These are phyloP conservation scores for Phlebiopsis flavidoalba DNA, from an alignment of 768 basidiomycete species.

Conservation along the genomic window DNA sequence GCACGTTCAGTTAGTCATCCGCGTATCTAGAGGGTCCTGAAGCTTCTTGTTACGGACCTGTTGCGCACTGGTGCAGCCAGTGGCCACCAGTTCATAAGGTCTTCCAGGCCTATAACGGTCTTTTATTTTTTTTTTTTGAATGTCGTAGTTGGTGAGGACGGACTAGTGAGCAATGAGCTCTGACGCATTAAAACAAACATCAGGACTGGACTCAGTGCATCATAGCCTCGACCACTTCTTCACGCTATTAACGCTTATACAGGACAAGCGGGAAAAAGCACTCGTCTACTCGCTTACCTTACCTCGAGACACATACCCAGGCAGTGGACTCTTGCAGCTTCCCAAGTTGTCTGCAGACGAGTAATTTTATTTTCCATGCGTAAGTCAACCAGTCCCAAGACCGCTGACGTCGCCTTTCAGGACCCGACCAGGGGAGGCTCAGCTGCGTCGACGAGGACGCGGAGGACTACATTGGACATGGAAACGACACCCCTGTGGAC, in stretches of 20 bases:
- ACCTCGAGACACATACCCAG: slow-evolving; percentile 53
- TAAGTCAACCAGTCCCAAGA: too few relatives aligned
- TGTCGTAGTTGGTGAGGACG: too few relatives aligned
- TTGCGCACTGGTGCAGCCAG: too few relatives aligned
- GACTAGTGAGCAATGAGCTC: too few relatives aligned
- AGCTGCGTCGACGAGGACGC: slow-evolving; percentile 42
- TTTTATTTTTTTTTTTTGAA: too few relatives aligned
- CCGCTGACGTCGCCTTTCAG: slow-evolving; percentile 3
- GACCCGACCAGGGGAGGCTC: too few relatives aligned
- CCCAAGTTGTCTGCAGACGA: slow-evolving; percentile 14
- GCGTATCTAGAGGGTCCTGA: too few relatives aligned
- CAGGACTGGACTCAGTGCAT: not conserved
- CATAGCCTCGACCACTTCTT: slow-evolving; percentile 44
- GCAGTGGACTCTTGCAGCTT: slow-evolving; percentile 18
- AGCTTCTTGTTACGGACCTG: too few relatives aligned
- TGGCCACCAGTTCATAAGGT: too few relatives aligned
- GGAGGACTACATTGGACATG: slow-evolving; percentile 54
- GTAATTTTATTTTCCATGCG: slow-evolving; percentile 8
- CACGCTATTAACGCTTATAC: slow-evolving; percentile 47
- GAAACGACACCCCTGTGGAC: slow-evolving; percentile 25
- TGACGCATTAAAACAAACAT: too few relatives aligned
- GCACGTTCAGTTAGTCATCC: too few relatives aligned
- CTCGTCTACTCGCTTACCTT: slow-evolving; percentile 61
- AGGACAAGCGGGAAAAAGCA: slow-evolving; percentile 38
- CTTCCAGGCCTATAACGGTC: too few relatives aligned